Evolutionary conservation across 441 rosid species (phyloP).

Genomic region (Hypseocharis bilobata): DNA sequence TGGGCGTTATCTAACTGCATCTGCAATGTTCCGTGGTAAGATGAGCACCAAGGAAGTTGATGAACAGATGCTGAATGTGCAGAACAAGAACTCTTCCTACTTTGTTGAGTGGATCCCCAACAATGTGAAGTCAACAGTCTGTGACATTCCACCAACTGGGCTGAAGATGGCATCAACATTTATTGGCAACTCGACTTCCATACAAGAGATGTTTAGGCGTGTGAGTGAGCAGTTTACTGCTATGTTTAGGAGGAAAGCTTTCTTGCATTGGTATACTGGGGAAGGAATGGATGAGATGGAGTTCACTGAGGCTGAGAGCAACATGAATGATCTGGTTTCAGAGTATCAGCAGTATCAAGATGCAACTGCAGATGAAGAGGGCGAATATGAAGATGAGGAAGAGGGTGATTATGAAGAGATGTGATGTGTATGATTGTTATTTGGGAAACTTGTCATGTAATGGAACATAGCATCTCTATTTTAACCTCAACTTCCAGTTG

Average conservation of each 20-base stretch:
- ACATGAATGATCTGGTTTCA: constrained; percentile 66
- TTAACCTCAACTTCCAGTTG: constrained; percentile 24
- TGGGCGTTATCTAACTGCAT: constrained; percentile 63
- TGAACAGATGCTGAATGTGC: constrained; percentile 71
- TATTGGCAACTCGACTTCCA: constrained; percentile 65
- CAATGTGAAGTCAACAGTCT: constrained; percentile 71
- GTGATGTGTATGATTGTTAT: too few species aligned
- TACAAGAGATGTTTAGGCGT: constrained; percentile 71
- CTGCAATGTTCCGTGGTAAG: constrained; percentile 73
- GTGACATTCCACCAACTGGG: constrained; percentile 71
- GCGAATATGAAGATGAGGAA: constrained; percentile 47
- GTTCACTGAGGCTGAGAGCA: constrained; percentile 63
- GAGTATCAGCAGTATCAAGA: constrained; percentile 82
- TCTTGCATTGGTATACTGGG: constrained; percentile 74
- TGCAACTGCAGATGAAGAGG: constrained; percentile 72
- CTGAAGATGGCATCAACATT: constrained; percentile 71
- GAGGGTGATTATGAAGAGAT: constrained; percentile 36
- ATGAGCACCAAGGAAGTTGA: constrained; percentile 78
- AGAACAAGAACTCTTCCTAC: constrained; percentile 77
- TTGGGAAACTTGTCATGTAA: too few species aligned
- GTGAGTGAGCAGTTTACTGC: constrained; percentile 79
- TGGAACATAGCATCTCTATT: too few species aligned
- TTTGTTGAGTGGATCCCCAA: constrained; percentile 76
- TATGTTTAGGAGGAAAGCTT: constrained; percentile 74
- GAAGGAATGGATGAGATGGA: constrained; percentile 84